Percentiles rank a stretch among this genome's conserved stretches.
phyloP scores from a whole-genome alignment of 139 green algal genomes.

The Chlamydomonas sp. region DNA sequence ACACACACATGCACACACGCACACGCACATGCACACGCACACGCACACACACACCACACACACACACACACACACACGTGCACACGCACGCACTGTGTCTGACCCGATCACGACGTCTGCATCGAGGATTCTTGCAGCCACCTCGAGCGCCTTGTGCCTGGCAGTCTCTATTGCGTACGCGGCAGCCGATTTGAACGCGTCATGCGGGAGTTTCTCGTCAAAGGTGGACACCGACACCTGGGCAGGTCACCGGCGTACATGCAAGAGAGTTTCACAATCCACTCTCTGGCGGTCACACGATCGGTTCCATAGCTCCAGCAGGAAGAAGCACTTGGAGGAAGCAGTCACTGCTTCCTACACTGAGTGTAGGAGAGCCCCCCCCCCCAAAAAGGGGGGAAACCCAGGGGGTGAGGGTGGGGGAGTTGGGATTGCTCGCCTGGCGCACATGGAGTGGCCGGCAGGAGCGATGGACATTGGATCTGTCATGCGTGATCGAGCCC shows the following conservation, averaged over 20 bases:
- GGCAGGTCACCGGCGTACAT: neutral
- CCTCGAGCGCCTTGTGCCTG: conserved; percentile 13
- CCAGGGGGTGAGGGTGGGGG: too few relatives aligned
- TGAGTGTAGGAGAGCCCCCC: too few relatives aligned
- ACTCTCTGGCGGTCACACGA: too few relatives aligned
- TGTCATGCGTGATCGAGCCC: too few relatives aligned
- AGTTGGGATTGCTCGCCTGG: too few relatives aligned
- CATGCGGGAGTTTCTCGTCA: conserved; percentile 11
- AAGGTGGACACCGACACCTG: conserved; percentile 8
- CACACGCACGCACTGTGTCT: conserved; percentile 6
- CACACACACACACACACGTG: neutral
- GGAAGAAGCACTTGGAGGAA: too few relatives aligned
- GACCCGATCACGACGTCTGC: conserved; percentile 13
- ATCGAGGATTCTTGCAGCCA: conserved; percentile 1
- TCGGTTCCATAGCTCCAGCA: too few relatives aligned
- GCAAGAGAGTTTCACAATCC: neutral
- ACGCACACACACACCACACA: neutral
- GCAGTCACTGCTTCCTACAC: too few relatives aligned
- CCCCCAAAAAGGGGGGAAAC: too few relatives aligned
- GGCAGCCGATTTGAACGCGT: neutral
- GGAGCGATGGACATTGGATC: too few relatives aligned
- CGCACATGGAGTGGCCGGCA: too few relatives aligned
- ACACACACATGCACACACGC: neutral
- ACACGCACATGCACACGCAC: neutral
- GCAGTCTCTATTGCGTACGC: conserved; percentile 14